Conservation (phyloP, 1,139 yeast species). For the Kodamaea alishanica region DNA sequence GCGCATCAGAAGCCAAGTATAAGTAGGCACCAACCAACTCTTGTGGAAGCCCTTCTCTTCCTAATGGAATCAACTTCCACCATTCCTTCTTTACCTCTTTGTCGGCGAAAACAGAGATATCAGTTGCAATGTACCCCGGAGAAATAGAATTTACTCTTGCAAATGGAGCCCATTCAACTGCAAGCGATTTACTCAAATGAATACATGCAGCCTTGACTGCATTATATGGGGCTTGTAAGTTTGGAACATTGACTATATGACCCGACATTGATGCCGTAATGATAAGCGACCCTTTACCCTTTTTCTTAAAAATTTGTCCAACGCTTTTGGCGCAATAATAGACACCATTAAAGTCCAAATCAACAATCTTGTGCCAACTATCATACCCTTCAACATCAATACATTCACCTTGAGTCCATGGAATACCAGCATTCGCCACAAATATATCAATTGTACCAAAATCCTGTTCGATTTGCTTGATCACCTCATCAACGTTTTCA, state of each 20-base stretch:
- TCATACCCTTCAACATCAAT: conserved; percentile 20
- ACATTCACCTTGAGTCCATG: conserved; percentile 62
- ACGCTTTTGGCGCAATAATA: conserved; percentile 47
- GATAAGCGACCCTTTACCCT: conserved; percentile 68
- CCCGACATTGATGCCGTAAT: conserved; percentile 87
- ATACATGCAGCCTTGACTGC: conserved; percentile 84
- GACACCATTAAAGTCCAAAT: conserved; percentile 23
- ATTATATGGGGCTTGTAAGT: conserved; percentile 80
- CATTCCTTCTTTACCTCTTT: conserved; percentile 52
- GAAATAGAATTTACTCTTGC: conserved; percentile 75
- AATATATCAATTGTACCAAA: conserved; percentile 77
- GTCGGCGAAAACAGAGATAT: conserved; percentile 55
- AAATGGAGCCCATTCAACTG: conserved; percentile 81
- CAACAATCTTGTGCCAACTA: conserved; percentile 18
- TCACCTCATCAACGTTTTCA: conserved; percentile 53
- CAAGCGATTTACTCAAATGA: conserved; percentile 72
- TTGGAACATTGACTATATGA: conserved; percentile 76
- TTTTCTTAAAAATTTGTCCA: conserved; percentile 67
- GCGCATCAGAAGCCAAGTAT: conserved; percentile 77
- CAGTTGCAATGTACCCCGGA: conserved; percentile 77
- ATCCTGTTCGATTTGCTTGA: conserved; percentile 59
- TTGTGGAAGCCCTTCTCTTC: conserved; percentile 73
- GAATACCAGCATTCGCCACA: conserved; percentile 89
- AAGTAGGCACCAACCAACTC: conserved; percentile 83
- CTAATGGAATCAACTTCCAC: conserved; percentile 67